Percentiles rank a stretch among this genome's conserved stretches.
These are phyloP conservation scores for Penicillium psychrosexuale DNA, from an alignment of 2,329 filamentous ascomycete genomes.

Conservation along the genomic window DNA sequence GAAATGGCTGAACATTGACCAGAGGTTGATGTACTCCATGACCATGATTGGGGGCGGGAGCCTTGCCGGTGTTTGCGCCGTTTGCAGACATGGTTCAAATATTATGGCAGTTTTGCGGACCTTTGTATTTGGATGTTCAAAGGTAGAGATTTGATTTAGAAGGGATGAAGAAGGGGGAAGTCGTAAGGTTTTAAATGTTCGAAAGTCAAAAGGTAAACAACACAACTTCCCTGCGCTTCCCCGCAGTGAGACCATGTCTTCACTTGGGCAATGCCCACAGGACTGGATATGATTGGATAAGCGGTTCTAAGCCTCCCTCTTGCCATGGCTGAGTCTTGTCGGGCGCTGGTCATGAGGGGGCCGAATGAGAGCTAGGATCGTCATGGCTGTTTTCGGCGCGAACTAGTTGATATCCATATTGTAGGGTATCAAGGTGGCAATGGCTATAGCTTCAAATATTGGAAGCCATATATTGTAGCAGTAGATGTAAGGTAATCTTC, in stretches of 20 bases:
- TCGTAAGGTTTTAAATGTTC: constrained; percentile 1
- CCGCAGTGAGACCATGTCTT: neutral
- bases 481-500: neutral
- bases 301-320: neutral
- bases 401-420: neutral
- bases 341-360: neutral
- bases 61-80: constrained; percentile 35
- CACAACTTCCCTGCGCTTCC: neutral
- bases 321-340: neutral
- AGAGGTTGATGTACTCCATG: constrained; percentile 39
- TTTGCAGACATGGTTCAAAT: constrained; percentile 29
- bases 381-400: neutral
- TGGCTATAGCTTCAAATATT: neutral
- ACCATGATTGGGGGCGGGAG: constrained; percentile 22
- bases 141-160: neutral
- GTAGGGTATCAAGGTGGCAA: neutral
- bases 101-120: neutral
- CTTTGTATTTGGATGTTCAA: neutral
- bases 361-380: neutral
- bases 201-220: neutral
- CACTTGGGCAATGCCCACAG: no score
- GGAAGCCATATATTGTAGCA: neutral
- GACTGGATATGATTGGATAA: neutral
- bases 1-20: constrained; percentile 75
- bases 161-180: neutral